Conservation (phyloP, 306 rosid species). For the Cucurbita ficifolia region DNA sequence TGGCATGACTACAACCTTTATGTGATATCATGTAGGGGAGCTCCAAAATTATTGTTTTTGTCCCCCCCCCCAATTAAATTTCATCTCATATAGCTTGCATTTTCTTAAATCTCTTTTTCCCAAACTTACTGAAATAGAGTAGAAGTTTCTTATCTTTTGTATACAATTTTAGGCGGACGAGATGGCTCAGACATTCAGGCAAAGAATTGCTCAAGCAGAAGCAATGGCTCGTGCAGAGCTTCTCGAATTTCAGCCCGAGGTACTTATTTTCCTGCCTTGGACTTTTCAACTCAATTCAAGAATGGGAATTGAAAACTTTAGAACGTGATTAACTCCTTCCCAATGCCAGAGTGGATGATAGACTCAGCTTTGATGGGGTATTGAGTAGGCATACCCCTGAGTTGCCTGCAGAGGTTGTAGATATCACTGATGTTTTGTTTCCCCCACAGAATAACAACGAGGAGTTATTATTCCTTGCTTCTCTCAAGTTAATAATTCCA, state of each 20-base stretch:
- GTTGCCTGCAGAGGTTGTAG: conserved; percentile 73
- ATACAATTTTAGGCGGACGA: conserved; percentile 72
- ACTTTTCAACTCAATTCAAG: not conserved
- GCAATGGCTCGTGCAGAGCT: conserved; percentile 98
- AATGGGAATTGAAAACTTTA: not conserved
- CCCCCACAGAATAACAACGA: conserved; percentile 28
- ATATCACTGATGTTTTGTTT: conserved; percentile 36
- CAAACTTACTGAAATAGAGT: conserved; percentile 2
- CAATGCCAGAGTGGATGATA: conserved; percentile 63
- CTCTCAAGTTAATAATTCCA: not conserved
- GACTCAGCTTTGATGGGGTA: conserved; percentile 62
- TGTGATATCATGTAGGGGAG: not conserved
- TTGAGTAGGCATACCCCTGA: conserved; percentile 61
- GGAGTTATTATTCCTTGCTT: not conserved
- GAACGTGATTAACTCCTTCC: not conserved
- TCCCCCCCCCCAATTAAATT: not conserved
- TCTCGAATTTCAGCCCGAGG: conserved; percentile 93
- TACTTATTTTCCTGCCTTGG: conserved; percentile 15
- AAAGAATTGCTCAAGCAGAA: conserved; percentile 96
- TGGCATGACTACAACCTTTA: not conserved
- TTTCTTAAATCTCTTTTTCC: too few relatives aligned
- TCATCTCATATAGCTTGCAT: not conserved
- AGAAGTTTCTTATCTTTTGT: not conserved
- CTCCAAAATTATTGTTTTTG: not conserved
- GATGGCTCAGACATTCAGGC: conserved; percentile 93